phyloP scores from a whole-genome alignment of 441 rosid genomes.

The Brassica hybrid region DNA sequence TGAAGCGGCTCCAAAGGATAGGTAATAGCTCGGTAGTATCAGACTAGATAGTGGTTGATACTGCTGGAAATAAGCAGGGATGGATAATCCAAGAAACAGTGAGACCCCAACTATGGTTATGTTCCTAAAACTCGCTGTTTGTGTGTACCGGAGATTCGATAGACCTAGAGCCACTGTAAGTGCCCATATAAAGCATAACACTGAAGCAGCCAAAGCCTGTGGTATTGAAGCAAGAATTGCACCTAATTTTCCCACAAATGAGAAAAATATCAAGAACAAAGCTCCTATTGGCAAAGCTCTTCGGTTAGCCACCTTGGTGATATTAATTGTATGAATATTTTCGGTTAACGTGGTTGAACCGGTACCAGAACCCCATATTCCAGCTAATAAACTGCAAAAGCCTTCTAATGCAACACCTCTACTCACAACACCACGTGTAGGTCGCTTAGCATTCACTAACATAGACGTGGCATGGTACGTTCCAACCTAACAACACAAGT shows the following conservation, averaged over 20 bases:
- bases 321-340: slow-evolving; percentile 75
- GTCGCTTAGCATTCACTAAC: slow-evolving; percentile 70
- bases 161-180: slow-evolving; percentile 76
- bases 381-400: slow-evolving; percentile 86
- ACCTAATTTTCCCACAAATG: slow-evolving; percentile 84
- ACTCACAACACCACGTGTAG: slow-evolving; percentile 84
- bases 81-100: slow-evolving; percentile 79
- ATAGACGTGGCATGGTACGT: slow-evolving; percentile 77
- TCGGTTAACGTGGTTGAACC: slow-evolving; percentile 91
- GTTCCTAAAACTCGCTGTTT: slow-evolving; percentile 83
- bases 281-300: slow-evolving; percentile 76
- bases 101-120: slow-evolving; percentile 83
- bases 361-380: slow-evolving; percentile 92
- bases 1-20: slow-evolving; percentile 85
- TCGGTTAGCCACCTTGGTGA: slow-evolving; percentile 79
- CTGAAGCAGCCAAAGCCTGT: slow-evolving; percentile 83
- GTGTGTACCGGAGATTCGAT: slow-evolving; percentile 73
- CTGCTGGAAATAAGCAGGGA: slow-evolving; percentile 83
- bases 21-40: slow-evolving; percentile 71
- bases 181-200: slow-evolving; percentile 90
- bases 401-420: slow-evolving; percentile 96
- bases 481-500: slow-evolving; percentile 62
- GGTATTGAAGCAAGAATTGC: slow-evolving; percentile 94
- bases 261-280: slow-evolving; percentile 67
- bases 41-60: slow-evolving; percentile 64